Evolutionary conservation across 2,329 filamentous ascomycete genomes (phyloP).

Genomic region (Ophiostoma perfectum): DNA sequence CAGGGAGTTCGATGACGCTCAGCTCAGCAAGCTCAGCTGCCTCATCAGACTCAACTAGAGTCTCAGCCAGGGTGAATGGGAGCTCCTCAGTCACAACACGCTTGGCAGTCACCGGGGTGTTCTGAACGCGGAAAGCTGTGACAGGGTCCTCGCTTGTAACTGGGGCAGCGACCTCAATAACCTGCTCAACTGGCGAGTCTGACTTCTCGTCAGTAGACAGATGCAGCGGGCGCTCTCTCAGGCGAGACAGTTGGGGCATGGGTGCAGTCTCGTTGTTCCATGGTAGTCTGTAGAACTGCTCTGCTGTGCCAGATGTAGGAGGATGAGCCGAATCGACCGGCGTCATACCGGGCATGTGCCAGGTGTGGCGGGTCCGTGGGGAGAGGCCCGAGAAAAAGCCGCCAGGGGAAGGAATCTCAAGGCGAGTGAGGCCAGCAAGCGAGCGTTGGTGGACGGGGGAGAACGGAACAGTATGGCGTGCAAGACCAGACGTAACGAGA

Average conservation of each 20-base stretch:
- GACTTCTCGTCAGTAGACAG: constrained; percentile 36
- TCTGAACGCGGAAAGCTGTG: constrained; percentile 48
- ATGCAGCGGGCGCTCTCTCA: constrained; percentile 35
- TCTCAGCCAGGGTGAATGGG: constrained; percentile 25
- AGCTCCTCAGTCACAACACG: constrained; percentile 26
- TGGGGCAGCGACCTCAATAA: constrained; percentile 54
- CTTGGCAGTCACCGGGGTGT: constrained; percentile 36
- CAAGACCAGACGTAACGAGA: constrained; percentile 42
- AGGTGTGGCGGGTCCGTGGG: constrained; percentile 69
- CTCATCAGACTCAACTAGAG: constrained; percentile 27
- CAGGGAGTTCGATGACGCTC: constrained; percentile 36
- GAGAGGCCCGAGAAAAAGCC: constrained; percentile 87
- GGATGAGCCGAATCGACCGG: constrained; percentile 49
- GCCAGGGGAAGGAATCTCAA: constrained; percentile 86
- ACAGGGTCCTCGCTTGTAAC: constrained; percentile 53
- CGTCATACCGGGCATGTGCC: constrained; percentile 58
- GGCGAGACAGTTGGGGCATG: constrained; percentile 33
- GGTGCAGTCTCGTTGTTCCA: constrained; percentile 50
- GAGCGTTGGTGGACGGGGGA: constrained; percentile 52
- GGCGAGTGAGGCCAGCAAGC: constrained; percentile 66
- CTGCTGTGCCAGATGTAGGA: constrained; percentile 84
- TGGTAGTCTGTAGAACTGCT: constrained; percentile 82
- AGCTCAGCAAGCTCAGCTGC: constrained; percentile 31
- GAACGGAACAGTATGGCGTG: constrained; percentile 33
- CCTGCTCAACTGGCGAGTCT: constrained; percentile 56